Evolutionary conservation across 2,329 filamentous ascomycete species (phyloP), one percentile per base, ranked within the genome.

Genomic region (Myriosclerotinia duriaeana): DNA sequence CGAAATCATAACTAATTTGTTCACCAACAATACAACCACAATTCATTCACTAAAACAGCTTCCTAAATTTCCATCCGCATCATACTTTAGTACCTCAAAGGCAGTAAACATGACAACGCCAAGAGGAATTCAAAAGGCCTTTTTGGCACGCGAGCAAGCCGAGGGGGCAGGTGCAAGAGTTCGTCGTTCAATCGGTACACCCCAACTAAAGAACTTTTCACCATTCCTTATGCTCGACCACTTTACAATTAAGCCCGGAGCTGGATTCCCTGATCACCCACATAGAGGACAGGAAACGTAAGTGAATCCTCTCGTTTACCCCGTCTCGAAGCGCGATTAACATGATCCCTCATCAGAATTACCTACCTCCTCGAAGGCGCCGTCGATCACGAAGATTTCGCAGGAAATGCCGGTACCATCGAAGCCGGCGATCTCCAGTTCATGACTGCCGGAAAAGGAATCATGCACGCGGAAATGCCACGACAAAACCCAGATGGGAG

Each of bases 221-320:
- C 95, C 94, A 0, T 97, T 98, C 80, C 84, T 97, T 54, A 97
- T 98, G 93, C 90, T 97, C 56, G 94, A 98, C 77, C 91, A 97
- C 80, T 97, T 97, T 81, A 86, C 83, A 65, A 87, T 95, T 73
- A 85, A 86, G 64, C 87, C 89, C 1, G 92, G 91, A 67, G 90
- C 93, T 12, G 93, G 93, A 0, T 97, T 97, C 77, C 93, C 93
- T 0, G 93, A 97, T 76, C 93, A 97, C 74, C 84, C 85, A n/a
- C 84, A 67, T 26, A 42, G 65, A 46, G 65, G 65, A 50, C 92
- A 96, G 85, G 85, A 55, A 67, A 67, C 52, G 46, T 61, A 65
- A 54, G 53, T 50, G 17, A 5, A 54, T 0, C 5, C 15, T 40
- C 26, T n/a, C 11, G 1, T 5, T n/a, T 42, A 44, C 26, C 20